Percentiles rank a stretch among this genome's conserved stretches.
phyloP scores from a whole-genome alignment of 2,329 filamentous ascomycete species.

The Colletotrichum sp. region DNA sequence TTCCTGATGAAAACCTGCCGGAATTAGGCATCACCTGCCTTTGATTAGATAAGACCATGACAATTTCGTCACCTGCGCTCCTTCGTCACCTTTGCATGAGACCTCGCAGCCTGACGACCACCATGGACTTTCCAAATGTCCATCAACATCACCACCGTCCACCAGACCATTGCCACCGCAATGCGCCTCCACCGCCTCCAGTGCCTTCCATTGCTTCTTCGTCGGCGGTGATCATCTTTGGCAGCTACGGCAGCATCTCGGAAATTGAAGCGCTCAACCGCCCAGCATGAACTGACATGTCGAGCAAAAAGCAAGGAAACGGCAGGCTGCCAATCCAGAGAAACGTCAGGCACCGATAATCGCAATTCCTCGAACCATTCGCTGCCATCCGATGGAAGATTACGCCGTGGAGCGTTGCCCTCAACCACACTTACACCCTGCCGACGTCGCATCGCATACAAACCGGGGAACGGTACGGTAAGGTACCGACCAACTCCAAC shows the following conservation, averaged over 20 bases:
- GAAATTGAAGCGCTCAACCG: background rate
- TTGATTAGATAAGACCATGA: background rate
- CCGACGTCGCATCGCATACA: background rate
- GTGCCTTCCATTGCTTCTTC: background rate
- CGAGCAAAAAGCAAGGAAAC: constrained; percentile 2
- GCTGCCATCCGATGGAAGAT: background rate
- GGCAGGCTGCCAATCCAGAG: background rate
- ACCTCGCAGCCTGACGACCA: background rate
- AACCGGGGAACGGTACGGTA: background rate
- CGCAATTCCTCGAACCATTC: background rate
- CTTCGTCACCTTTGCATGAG: background rate
- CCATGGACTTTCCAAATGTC: background rate
- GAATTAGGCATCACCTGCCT: background rate
- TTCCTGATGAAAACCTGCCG: background rate
- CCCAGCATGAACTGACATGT: background rate
- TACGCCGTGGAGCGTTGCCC: constrained; percentile 3
- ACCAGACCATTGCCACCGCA: background rate
- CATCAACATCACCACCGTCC: background rate
- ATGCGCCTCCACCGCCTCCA: background rate
- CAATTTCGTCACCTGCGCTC: too few relatives aligned
- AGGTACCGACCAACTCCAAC: background rate
- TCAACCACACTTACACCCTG: constrained; percentile 4
- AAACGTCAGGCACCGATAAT: background rate
- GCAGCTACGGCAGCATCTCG: background rate
- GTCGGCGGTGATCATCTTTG: background rate